Base-by-base conservation (phyloP, 768 basidiomycete genomes). In the Vararia minispora region DNA sequence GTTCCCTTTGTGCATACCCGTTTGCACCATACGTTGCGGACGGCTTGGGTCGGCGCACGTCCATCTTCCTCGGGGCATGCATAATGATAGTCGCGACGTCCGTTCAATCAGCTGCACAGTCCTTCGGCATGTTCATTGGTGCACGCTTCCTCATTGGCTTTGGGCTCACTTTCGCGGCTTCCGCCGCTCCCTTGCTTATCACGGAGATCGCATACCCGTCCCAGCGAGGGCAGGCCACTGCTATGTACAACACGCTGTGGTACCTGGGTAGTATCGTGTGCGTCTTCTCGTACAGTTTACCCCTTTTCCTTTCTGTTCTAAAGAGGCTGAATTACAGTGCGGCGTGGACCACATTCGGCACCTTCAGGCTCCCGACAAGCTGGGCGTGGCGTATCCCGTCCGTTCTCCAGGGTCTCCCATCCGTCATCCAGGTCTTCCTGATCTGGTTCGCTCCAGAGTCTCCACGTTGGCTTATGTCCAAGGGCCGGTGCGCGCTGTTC, bases 41-140 rank as follows among this genome's bases (percentile, higher is more conserved):
- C 52, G 71, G 72, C 30, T 54, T 85, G 37, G 84, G 84, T 33
- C 79, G 84, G 52, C 69, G 77, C 22, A 55, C 56, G 3, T 66
- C 79, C 13, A 69, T 86, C 25, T 74, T 78, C 58, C 43, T 85
- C 17, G 84, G 84, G 38, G 78, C 81, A 5, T 17, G 52, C n/a
- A 71, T 83, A 52, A 84, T 86, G 79, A 66, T 71, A 41, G 59
- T 72, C 35, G 85, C 73, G 20, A 76, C 74, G 18, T 75, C 70
- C 23, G 30, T 86, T 22, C 85, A 87, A 47, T 74, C 79, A 2
- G 78, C 79, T 8, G 63, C 81, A n/a, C 69, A 75, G 39, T 78
- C 74, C 22, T 68, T 82, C 17, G 71, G 71, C 45, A 81, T 84
- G 77, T 86, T 86, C 65, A 80, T 85, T 49, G 80, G 79, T 45